Evolutionary conservation across 768 basidiomycete genomes (phyloP).

Genomic region (Tylopilus sp.): DNA sequence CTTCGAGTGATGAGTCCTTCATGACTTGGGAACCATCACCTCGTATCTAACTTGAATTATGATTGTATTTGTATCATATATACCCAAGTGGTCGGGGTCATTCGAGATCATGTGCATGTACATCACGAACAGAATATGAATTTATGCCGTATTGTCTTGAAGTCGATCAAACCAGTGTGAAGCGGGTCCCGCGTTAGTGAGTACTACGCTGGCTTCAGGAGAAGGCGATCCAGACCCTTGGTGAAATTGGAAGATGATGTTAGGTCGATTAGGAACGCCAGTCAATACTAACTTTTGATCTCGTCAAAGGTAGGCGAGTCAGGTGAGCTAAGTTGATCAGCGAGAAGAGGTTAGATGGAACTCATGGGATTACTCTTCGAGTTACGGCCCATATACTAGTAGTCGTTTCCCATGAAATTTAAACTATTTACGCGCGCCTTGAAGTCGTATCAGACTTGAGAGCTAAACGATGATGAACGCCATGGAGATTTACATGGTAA

Average conservation of each 20-base stretch:
- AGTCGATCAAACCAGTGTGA: background rate
- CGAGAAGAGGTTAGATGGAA: background rate
- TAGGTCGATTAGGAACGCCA: background rate
- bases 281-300: conserved; percentile 11
- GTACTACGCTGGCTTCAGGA: background rate
- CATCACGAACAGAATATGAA: background rate
- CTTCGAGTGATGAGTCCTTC: conserved; percentile 51
- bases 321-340: background rate
- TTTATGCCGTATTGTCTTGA: background rate
- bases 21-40: conserved; percentile 60
- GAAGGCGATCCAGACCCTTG: background rate
- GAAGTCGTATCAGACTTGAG: background rate
- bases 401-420: background rate
- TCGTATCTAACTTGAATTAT: conserved; percentile 27
- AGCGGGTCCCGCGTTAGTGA: background rate
- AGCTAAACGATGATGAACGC: background rate
- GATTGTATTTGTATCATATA: background rate
- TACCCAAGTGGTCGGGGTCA: background rate
- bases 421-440: too few species aligned
- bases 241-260: background rate
- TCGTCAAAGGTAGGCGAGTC: background rate
- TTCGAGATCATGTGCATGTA: conserved; percentile 1
- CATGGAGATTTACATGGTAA: background rate
- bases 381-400: too few species aligned
- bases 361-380: background rate